These are phyloP conservation scores for Acidomyces sp. DNA, from an alignment of 495 filamentous ascomycete species.

Conservation along the genomic window DNA sequence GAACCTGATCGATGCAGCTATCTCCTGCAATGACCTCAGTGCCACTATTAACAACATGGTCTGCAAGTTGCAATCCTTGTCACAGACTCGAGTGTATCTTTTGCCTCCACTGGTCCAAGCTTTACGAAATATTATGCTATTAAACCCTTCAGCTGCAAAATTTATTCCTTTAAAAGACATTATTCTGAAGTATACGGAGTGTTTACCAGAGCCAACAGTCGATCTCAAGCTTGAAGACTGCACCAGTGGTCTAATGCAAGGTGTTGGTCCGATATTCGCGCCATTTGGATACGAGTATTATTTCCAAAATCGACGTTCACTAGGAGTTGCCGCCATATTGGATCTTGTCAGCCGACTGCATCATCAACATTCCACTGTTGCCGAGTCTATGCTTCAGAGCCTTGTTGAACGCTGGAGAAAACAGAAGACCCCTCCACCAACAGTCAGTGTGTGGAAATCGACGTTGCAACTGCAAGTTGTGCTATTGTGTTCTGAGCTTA, in stretches of 20 bases:
- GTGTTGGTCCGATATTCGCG: slow-evolving; percentile 1
- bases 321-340: slow-evolving; percentile 32
- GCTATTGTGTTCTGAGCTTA: slow-evolving; percentile 26
- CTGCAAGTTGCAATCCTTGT: slow-evolving; percentile 16
- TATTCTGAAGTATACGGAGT: slow-evolving; percentile 22
- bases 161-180: slow-evolving; percentile 22
- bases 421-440: slow-evolving; percentile 29
- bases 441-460: slow-evolving; percentile 35
- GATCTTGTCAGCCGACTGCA: slow-evolving; percentile 32
- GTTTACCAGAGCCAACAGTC: slow-evolving; percentile 23
- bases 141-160: slow-evolving; percentile 7
- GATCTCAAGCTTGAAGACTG: slow-evolving; percentile 32
- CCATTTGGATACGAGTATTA: slow-evolving; percentile 27
- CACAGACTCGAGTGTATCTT: slow-evolving; percentile 22
- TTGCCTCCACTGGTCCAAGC: slow-evolving; percentile 21
- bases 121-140: slow-evolving; percentile 19
- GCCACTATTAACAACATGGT: slow-evolving; percentile 6
- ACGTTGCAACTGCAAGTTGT: slow-evolving; percentile 34
- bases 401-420: slow-evolving; percentile 30
- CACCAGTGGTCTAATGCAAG: slow-evolving; percentile 19
- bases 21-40: neutral
- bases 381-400: slow-evolving; percentile 22
- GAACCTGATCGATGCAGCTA: slow-evolving; percentile 10
- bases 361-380: slow-evolving; percentile 13
- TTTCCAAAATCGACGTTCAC: slow-evolving; percentile 28